A percentile compares a stretch with the other conserved stretches of the same genome.
These are phyloP conservation scores for Boletus reticulatus DNA, from an alignment of 768 basidiomycete species.

Conservation along the genomic window DNA sequence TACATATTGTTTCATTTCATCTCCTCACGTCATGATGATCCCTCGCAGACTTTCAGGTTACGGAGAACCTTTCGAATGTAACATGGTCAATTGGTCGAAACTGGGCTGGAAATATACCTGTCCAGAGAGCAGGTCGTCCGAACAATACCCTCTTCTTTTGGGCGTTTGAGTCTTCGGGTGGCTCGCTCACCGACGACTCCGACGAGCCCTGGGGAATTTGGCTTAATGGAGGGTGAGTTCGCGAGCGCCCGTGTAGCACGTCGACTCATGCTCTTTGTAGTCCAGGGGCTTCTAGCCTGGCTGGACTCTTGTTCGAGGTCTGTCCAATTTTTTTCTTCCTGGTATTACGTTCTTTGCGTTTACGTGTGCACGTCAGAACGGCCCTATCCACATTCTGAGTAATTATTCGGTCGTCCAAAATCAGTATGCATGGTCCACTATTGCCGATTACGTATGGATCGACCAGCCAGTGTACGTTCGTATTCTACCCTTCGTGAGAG, in stretches of 20 bases:
- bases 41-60: conserved; percentile 56
- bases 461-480: background rate
- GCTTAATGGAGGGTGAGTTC: conserved; percentile 64
- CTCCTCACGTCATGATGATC: background rate
- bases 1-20: background rate
- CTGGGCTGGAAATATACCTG: conserved; percentile 64
- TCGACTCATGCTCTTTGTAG: conserved; percentile 25
- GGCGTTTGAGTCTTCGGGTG: conserved; percentile 54
- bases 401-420: background rate
- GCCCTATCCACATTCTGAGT: background rate
- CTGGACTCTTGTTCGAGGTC: conserved; percentile 47
- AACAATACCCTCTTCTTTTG: conserved; percentile 68
- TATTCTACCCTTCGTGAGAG: background rate
- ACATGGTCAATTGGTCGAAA: conserved; percentile 47
- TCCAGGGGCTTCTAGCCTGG: conserved; percentile 66
- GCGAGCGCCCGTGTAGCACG: background rate
- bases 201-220: conserved; percentile 67
- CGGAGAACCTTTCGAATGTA: conserved; percentile 52
- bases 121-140: conserved; percentile 55
- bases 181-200: conserved; percentile 48
- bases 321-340: background rate
- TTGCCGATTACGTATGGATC: background rate
- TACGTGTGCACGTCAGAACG: background rate
- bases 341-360: background rate
- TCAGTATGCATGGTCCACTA: background rate